These are phyloP conservation scores for Tulasnella sp. DNA, from an alignment of 768 basidiomycete genomes.

Conservation along the genomic window DNA sequence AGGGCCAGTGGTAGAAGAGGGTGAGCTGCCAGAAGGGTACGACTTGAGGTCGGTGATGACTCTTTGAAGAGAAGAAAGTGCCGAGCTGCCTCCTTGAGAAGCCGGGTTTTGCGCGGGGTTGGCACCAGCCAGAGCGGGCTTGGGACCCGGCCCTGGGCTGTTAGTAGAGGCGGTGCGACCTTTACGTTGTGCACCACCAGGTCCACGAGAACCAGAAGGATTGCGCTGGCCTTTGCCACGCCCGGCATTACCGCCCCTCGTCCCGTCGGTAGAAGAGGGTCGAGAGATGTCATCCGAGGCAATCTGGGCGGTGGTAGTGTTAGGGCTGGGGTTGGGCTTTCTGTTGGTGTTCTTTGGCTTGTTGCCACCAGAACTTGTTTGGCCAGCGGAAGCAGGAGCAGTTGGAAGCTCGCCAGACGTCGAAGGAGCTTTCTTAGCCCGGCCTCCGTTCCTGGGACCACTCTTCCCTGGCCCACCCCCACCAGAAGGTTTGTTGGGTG, in stretches of 20 bases:
- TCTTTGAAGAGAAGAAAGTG: slow-evolving; percentile 76
- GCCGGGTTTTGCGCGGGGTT: neutral
- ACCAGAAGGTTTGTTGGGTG: neutral
- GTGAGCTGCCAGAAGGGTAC: slow-evolving; percentile 32
- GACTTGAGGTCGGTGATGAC: slow-evolving; percentile 91
- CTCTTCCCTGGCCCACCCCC: neutral
- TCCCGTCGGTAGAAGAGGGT: slow-evolving; percentile 19
- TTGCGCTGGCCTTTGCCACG: slow-evolving; percentile 7
- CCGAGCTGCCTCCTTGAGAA: slow-evolving; percentile 43
- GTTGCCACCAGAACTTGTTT: slow-evolving; percentile 2
- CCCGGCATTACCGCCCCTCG: neutral
- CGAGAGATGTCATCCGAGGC: slow-evolving; percentile 17
- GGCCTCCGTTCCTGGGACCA: neutral
- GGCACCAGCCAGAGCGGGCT: neutral
- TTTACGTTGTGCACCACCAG: neutral
- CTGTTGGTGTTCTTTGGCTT: neutral
- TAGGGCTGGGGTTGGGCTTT: slow-evolving; percentile 10
- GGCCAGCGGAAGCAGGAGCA: neutral
- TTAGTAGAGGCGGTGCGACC: slow-evolving; percentile 15
- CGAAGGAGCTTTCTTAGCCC: neutral
- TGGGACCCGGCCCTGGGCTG: slow-evolving; percentile 1
- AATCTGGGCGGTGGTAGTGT: slow-evolving; percentile 10
- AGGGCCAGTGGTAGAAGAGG: slow-evolving; percentile 23
- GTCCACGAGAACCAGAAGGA: slow-evolving; percentile 5
- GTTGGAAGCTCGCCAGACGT: neutral